Base-by-base conservation (phyloP, 805 yeast species). In the Zygoascus flipseniorum region DNA sequence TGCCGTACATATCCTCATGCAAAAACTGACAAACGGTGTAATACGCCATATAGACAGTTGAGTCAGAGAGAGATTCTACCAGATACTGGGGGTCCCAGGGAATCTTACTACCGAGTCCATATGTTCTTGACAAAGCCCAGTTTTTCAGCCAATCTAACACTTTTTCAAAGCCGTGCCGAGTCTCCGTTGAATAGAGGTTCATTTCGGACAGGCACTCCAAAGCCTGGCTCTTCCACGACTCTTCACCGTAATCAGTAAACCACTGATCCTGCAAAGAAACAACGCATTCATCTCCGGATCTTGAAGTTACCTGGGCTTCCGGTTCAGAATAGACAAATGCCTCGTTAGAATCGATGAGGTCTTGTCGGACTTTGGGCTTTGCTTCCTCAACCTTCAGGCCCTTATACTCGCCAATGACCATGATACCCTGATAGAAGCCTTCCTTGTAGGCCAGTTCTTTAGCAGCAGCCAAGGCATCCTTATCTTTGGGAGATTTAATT, bases 251-350 rank as follows among this genome's bases (percentile, higher is more conserved):
- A 69, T 93, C 97, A 63, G 88, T 79, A 71, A 82, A 93, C 99
- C 99, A 93, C 76, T 93, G 99, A 72, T 93, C 98, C 73, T 95
- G 98, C 51, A 93, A 79, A 5, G 98, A 89, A 43, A 93, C 99
- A 63, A 92, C 83, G 78, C 99, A 93, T 55, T 83, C 89, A 69
- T 93, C 99, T 61, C 97, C 97, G 44, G 97, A 88, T 74, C 99
- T 86, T 14, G 98, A 92, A 47, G 88, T 79, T 47, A 93, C 97
- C 44, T 75, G 74, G 44, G 85, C 80, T 73, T 93, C 99, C 46
- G 99, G 99, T 76, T 93, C 99, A 63, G 85, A 84, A 77, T 93
- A 93, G 50, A 83, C 84, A 63, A 93, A 88, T 2, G 96, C 97
- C 44, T 80, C 80, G 52, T 89, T 89, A 19, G 81, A 66, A 11